phyloP scores from a whole-genome alignment of 1,139 yeast species.

The Lodderomyces theae region DNA sequence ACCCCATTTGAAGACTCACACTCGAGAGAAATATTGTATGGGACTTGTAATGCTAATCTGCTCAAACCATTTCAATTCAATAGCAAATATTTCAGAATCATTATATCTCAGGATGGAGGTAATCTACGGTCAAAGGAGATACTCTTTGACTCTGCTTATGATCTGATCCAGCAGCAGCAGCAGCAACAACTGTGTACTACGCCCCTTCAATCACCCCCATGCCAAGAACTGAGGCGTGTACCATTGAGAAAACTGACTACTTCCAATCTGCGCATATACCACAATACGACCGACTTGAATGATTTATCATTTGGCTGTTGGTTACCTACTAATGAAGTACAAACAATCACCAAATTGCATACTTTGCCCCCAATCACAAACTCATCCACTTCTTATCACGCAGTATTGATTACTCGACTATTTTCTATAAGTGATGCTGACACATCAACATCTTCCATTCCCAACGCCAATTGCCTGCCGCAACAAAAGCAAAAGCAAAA shows the following conservation, averaged over 20 bases:
- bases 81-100: conserved; percentile 37
- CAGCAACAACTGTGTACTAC: conserved; percentile 6
- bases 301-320: conserved; percentile 60
- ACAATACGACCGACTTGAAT: conserved; percentile 43
- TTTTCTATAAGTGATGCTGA: conserved; percentile 40
- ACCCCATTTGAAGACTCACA: conserved; percentile 41
- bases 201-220: conserved; percentile 1
- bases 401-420: conserved; percentile 46
- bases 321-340: conserved; percentile 48
- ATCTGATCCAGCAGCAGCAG: conserved; percentile 11
- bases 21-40: conserved; percentile 43
- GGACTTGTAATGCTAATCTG: conserved; percentile 32
- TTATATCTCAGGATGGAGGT: conserved; percentile 55
- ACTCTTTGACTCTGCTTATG: conserved; percentile 44
- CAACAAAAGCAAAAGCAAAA: too few relatives aligned
- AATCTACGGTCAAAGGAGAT: conserved; percentile 47
- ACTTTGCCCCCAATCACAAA: conserved; percentile 41
- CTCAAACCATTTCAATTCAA: conserved; percentile 33
- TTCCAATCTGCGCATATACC: conserved; percentile 29
- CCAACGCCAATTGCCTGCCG: conserved; percentile 11
- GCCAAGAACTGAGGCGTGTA: conserved; percentile 1
- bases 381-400: conserved; percentile 27
- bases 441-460: conserved; percentile 7
- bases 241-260: conserved; percentile 16
- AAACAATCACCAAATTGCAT: conserved; percentile 47